phyloP scores from a whole-genome alignment of 345 rosid genomes.

The Moringa oleifera region DNA sequence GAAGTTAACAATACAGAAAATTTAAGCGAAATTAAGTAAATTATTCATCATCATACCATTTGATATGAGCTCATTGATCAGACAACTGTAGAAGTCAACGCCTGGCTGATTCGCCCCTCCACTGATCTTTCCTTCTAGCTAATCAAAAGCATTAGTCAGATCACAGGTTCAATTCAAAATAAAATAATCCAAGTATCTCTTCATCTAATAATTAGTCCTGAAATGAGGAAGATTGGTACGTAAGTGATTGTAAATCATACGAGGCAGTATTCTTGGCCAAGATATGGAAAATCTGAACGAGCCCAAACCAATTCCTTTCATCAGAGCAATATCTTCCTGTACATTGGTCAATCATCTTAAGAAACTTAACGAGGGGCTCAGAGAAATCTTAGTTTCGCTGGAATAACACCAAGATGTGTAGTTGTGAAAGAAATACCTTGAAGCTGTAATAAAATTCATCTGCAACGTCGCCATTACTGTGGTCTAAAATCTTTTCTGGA shows the following conservation, averaged over 20 bases:
- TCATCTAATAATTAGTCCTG: no score
- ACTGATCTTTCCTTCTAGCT: conserved; percentile 27
- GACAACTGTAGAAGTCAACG: conserved; percentile 23
- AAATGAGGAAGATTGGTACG: neutral
- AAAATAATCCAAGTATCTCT: no score
- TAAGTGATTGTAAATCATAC: conserved; percentile 22
- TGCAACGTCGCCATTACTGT: conserved; percentile 39
- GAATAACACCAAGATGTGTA: neutral
- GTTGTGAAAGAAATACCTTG: conserved; percentile 23
- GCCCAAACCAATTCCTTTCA: conserved; percentile 37
- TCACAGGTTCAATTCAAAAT: no score
- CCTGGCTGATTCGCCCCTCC: conserved; percentile 29
- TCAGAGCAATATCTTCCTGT: conserved; percentile 31
- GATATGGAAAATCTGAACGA: conserved; percentile 48
- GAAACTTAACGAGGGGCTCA: no score
- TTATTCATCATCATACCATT: conserved; percentile 11
- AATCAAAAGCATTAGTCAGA: neutral
- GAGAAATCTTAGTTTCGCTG: neutral
- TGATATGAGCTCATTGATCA: conserved; percentile 20
- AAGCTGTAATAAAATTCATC: conserved; percentile 31
- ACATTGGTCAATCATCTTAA: conserved; percentile 2
- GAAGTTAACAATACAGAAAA: no score
- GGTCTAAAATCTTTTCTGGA: conserved; percentile 33
- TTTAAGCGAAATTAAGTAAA: no score
- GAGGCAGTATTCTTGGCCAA: conserved; percentile 46